Base-by-base conservation (phyloP, 805 yeast species). In the Yamadazyma tumulicola region DNA sequence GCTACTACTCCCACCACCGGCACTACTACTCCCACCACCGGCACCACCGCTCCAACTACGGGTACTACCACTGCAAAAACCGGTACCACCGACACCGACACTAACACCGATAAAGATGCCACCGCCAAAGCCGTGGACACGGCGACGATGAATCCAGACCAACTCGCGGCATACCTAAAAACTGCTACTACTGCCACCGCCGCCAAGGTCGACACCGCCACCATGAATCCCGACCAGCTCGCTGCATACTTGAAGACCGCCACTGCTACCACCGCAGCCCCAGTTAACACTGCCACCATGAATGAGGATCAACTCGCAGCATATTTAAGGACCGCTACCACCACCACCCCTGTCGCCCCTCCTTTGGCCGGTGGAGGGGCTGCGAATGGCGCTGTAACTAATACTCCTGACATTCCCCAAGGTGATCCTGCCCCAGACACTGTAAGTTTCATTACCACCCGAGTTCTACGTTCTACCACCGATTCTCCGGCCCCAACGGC, bases 361-460 rank as follows among this genome's bases (percentile, higher is more conserved):
- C 26, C 42, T 16, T 25, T 22, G 23, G 42, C 35, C 11, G 45
- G 45, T 25, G 46, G 41, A 41, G 58, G 19, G 15, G 36, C 23
- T 6, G 37, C 38, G 12, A 32, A 45, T 12, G 37, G 22, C 9
- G 31, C 38, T 14, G 40, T 46, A 12, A 32, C 47, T 3, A 18
- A 37, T 2, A 36, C 51, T 11, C 39, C 45, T 9, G 21, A 26
- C 9, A 37, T 40, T 15, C 46, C 51, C 9, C 41, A 32, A 14
- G 45, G 43, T 2, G 38, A 37, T 14, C 34, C 51, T 20, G 47
- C 46, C 9, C 46, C 42, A 11, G 51, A 50, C 15, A 27, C 57
- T 34, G 40, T 42, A 6, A 43, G 52, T 20, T 59, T 59, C 37
- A 46, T 65, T 26, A 63, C 70, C 20, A 51, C 66, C 9, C 52